These are phyloP conservation scores for Entrophospora sp. DNA, from an alignment of 192 early-diverging fungal genomes.

Conservation along the genomic window DNA sequence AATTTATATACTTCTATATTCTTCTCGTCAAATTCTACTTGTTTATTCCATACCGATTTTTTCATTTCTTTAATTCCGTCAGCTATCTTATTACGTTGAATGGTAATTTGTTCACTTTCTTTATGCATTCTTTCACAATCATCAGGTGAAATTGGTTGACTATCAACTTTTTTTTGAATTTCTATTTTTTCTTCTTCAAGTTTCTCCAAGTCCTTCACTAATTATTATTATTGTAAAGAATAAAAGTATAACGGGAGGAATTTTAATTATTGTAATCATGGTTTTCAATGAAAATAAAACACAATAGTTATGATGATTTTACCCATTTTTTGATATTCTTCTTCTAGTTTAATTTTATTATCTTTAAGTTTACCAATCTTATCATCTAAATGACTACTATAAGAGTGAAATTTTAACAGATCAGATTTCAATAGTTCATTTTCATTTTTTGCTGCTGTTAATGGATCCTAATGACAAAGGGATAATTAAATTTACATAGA, in stretches of 20 bases:
- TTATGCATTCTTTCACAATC: slow-evolving; percentile 77
- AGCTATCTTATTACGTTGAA: slow-evolving; percentile 41
- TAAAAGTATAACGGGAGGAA: neutral
- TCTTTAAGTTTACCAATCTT: slow-evolving; percentile 2
- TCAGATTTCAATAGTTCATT: slow-evolving; percentile 43
- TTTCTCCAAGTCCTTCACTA: slow-evolving; percentile 21
- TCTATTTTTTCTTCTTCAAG: slow-evolving; percentile 44
- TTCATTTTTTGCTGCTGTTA: slow-evolving; percentile 46
- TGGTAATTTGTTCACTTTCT: slow-evolving; percentile 59
- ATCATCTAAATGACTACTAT: slow-evolving; percentile 21
- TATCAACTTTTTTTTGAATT: slow-evolving; percentile 57
- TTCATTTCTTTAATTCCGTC: slow-evolving; percentile 47
- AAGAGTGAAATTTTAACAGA: slow-evolving; percentile 51
- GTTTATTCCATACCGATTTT: slow-evolving; percentile 55
- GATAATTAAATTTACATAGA: neutral
- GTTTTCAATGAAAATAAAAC: neutral
- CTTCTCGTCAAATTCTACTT: slow-evolving; percentile 58
- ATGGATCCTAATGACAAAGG: slow-evolving; percentile 35
- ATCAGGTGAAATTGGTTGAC: slow-evolving; percentile 66
- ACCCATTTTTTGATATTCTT: slow-evolving; percentile 29
- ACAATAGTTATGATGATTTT: neutral
- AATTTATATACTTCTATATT: slow-evolving; percentile 44
- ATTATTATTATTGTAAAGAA: neutral
- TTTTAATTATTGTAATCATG: no score
- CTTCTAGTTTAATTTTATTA: slow-evolving; percentile 36